Evolutionary conservation across 2,329 filamentous ascomycete genomes (phyloP).

Genomic region (Aspergillus carbonarius): DNA sequence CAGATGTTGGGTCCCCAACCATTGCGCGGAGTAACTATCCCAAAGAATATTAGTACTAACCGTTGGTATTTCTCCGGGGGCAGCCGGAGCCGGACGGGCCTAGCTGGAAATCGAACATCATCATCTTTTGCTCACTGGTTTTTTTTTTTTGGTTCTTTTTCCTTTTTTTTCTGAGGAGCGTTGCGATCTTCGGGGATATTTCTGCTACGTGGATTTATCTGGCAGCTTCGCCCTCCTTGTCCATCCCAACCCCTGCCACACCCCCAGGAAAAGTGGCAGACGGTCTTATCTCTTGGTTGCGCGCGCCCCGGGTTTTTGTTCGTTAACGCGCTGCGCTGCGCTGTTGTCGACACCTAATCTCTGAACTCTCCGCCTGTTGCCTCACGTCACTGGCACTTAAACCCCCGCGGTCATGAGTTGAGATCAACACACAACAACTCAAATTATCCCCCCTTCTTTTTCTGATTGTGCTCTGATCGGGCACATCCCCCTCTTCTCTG

Average conservation of each 20-base stretch:
- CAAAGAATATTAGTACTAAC: background rate
- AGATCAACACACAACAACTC: background rate
- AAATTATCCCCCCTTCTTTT: background rate
- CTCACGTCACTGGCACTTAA: slow-evolving; percentile 3
- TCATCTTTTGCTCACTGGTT: slow-evolving; percentile 1
- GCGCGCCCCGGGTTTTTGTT: background rate
- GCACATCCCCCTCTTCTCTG: background rate
- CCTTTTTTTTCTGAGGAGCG: background rate
- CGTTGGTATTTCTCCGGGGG: background rate
- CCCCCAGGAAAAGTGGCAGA: too few relatives aligned
- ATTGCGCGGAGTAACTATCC: slow-evolving; percentile 2
- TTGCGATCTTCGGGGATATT: too few relatives aligned
- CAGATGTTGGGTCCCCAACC: background rate
- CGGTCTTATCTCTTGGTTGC: too few relatives aligned
- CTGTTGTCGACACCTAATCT: background rate
- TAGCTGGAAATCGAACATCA: background rate
- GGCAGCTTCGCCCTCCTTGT: too few relatives aligned
- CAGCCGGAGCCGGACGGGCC: background rate
- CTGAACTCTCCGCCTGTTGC: background rate
- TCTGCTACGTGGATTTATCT: too few relatives aligned
- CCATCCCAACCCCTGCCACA: too few relatives aligned
- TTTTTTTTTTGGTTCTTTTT: background rate
- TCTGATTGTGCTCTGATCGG: background rate
- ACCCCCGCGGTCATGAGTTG: slow-evolving; percentile 7
- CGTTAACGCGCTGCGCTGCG: background rate